Percentiles rank a stretch among this genome's conserved stretches.
These are phyloP conservation scores for Eimeria maxima DNA, from an alignment of 169 alveolate species.

Conservation along the genomic window DNA sequence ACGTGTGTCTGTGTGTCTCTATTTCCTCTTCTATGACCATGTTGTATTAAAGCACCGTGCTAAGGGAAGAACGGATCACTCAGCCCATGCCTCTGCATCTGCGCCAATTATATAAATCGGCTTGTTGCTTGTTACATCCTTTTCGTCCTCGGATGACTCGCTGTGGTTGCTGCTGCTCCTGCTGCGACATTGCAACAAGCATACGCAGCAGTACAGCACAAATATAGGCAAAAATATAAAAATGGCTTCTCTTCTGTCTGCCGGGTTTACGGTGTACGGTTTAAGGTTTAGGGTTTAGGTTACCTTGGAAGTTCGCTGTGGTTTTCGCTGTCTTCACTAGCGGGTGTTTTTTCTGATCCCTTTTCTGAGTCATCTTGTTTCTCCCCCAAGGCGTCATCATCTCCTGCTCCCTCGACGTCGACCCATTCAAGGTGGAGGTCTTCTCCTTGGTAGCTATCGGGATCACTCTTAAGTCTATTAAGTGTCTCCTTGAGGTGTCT, in stretches of 20 bases:
- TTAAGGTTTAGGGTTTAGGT: too few relatives aligned
- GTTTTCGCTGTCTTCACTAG: too few relatives aligned
- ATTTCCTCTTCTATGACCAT: too few relatives aligned
- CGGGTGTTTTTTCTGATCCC: neutral
- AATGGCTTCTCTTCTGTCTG: too few relatives aligned
- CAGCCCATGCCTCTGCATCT: neutral
- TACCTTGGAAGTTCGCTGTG: too few relatives aligned
- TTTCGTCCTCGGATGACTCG: neutral
- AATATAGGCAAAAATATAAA: too few relatives aligned
- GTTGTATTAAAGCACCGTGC: too few relatives aligned
- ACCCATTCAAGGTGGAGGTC: neutral
- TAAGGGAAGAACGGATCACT: too few relatives aligned
- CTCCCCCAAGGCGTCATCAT: neutral
- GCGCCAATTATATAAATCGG: neutral
- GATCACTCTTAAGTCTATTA: neutral
- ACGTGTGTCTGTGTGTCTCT: too few relatives aligned
- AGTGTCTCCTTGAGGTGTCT: neutral
- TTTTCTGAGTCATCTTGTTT: neutral
- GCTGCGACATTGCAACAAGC: neutral
- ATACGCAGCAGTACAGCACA: too few relatives aligned
- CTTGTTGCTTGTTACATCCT: neutral
- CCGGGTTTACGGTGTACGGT: too few relatives aligned
- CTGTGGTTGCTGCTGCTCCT: neutral
- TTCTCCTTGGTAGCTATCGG: slow-evolving; percentile 26
- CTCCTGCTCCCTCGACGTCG: neutral